phyloP scores from a whole-genome alignment of 169 alveolate species.

The Cryptosporidium sp. region DNA sequence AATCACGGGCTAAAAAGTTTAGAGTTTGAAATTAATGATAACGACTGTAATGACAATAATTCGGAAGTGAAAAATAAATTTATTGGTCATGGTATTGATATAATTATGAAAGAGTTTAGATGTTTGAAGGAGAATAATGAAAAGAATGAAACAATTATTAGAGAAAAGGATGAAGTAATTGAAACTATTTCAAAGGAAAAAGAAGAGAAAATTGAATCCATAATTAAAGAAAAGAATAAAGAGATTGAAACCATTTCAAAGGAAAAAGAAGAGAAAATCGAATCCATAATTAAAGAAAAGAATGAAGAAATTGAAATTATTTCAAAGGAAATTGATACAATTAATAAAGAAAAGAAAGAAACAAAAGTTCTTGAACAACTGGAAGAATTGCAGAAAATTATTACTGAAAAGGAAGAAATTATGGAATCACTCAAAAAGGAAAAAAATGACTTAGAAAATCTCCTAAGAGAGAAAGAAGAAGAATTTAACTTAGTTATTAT shows the following conservation, averaged over 20 bases:
- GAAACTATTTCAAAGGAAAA: not conserved
- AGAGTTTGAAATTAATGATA: not conserved
- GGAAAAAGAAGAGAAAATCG: not conserved
- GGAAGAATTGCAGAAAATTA: slow-evolving; percentile 12
- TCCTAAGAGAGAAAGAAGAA: slow-evolving; percentile 20
- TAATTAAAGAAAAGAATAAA: not conserved
- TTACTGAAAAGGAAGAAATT: slow-evolving; percentile 1
- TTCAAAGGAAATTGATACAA: not conserved
- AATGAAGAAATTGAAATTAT: not conserved
- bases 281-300: not conserved
- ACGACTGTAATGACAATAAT: not conserved
- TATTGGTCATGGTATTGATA: slow-evolving; percentile 12
- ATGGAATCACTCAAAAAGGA: not conserved
- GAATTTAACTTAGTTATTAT: not conserved
- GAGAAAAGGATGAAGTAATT: not conserved
- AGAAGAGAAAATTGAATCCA: slow-evolving; percentile 17
- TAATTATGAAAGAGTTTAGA: not conserved
- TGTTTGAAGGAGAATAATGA: slow-evolving; percentile 7
- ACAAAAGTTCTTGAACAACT: not conserved
- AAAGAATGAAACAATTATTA: not conserved
- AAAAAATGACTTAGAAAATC: not conserved
- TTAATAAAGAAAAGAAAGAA: not conserved
- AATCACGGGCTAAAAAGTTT: not conserved
- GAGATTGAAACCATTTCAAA: not conserved
- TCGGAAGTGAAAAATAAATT: not conserved